Evolutionary conservation across 331 rosid genomes (phyloP).

Genomic region (Pyrus hybrid): DNA sequence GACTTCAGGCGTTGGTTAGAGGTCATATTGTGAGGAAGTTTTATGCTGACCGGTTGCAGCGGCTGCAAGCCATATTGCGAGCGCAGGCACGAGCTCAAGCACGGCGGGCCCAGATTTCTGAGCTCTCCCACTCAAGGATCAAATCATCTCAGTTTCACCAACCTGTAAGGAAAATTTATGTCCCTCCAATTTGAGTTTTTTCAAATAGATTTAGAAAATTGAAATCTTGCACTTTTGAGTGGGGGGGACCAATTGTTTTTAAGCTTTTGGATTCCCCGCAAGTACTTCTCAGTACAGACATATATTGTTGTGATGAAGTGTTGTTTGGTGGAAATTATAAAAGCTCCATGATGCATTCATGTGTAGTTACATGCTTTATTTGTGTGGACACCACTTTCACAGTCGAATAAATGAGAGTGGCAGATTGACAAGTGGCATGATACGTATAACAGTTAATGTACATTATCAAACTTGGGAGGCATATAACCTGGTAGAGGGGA

Average conservation of each 20-base stretch:
- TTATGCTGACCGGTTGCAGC: conserved; percentile 45
- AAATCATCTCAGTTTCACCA: conserved; percentile 37
- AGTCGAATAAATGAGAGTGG: background rate
- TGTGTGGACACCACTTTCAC: background rate
- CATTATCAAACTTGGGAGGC: background rate
- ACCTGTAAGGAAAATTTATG: conserved; percentile 37
- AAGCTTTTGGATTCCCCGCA: background rate
- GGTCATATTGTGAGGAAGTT: conserved; percentile 7
- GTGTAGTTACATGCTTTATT: background rate
- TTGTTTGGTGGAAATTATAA: background rate
- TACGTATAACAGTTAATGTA: background rate
- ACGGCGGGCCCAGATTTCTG: conserved; percentile 29
- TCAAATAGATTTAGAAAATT: background rate
- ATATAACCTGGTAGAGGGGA: background rate
- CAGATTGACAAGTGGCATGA: background rate
- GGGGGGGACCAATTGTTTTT: background rate
- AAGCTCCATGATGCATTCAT: background rate
- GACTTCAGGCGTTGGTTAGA: conserved; percentile 54
- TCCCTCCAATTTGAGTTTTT: conserved; percentile 4
- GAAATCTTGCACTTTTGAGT: background rate
- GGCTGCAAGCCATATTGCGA: conserved; percentile 46
- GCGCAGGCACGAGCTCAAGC: conserved; percentile 47
- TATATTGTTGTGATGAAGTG: conserved; percentile 50
- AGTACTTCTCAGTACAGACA: background rate
- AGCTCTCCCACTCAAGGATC: conserved; percentile 20